Conservation (phyloP, 257 asterid species). For the Solanum chmielewskii region DNA sequence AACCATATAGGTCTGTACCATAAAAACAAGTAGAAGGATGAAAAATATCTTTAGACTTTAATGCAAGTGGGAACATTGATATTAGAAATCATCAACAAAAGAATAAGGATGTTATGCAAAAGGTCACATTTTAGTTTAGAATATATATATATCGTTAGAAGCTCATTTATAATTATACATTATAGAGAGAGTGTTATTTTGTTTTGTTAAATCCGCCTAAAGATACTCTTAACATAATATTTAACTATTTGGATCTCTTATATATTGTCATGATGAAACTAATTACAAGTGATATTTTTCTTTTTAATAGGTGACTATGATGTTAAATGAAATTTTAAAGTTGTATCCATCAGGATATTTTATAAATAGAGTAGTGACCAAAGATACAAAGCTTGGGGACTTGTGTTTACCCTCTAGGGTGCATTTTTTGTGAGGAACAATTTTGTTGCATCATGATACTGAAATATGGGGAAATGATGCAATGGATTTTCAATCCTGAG, state of each 20-base stretch:
- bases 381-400: background rate
- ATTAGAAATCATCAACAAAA: too few relatives aligned
- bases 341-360: conserved; percentile 4
- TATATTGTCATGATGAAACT: background rate
- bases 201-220: background rate
- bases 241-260: background rate
- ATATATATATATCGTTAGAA: too few relatives aligned
- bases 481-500: conserved; percentile 13
- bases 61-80: too few relatives aligned
- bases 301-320: background rate
- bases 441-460: conserved; percentile 6
- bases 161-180: too few relatives aligned
- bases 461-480: conserved; percentile 12
- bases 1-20: background rate
- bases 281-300: background rate
- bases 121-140: too few relatives aligned
- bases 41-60: too few relatives aligned
- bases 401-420: background rate
- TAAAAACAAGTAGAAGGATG: too few relatives aligned
- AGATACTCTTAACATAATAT: background rate
- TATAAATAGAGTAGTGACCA: background rate
- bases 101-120: too few relatives aligned
- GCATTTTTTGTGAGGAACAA: background rate
- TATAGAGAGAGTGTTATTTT: too few relatives aligned
- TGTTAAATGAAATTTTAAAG: conserved; percentile 3